Conservation (phyloP, 495 filamentous ascomycete species). For the Penicillium coffeae region DNA sequence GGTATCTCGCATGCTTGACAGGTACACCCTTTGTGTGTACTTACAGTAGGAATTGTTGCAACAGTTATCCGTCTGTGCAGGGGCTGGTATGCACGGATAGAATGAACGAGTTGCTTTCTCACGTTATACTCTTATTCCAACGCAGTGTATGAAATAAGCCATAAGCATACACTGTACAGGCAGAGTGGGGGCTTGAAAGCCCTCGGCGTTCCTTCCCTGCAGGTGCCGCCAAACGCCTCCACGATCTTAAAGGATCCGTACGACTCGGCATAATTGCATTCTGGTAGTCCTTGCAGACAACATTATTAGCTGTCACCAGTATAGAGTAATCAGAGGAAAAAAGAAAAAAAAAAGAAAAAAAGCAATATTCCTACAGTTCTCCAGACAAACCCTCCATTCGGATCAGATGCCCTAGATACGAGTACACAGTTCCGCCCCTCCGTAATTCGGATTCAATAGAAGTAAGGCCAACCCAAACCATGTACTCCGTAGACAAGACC, state of each 20-base stretch:
- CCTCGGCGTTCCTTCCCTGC: constrained; percentile 19
- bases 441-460: not conserved
- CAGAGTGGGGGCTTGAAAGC: constrained; percentile 4
- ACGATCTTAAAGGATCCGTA: constrained; percentile 14
- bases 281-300: not conserved
- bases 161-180: too few relatives aligned
- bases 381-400: not conserved
- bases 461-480: not conserved
- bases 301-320: too few relatives aligned
- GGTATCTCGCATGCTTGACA: constrained; percentile 27
- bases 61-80: not conserved
- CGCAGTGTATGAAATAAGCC: not conserved
- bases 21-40: constrained; percentile 6
- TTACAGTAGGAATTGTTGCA: not conserved
- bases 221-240: constrained; percentile 19
- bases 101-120: not conserved
- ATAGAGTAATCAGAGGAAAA: too few relatives aligned
- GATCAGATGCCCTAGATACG: not conserved
- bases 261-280: not conserved
- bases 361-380: not conserved
- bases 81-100: not conserved
- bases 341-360: too few relatives aligned
- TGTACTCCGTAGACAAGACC: not conserved
- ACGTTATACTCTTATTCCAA: not conserved
- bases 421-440: constrained; percentile 1